These are phyloP conservation scores for Cardamine chenopodiifolia DNA, from an alignment of 345 rosid species.

Conservation along the genomic window DNA sequence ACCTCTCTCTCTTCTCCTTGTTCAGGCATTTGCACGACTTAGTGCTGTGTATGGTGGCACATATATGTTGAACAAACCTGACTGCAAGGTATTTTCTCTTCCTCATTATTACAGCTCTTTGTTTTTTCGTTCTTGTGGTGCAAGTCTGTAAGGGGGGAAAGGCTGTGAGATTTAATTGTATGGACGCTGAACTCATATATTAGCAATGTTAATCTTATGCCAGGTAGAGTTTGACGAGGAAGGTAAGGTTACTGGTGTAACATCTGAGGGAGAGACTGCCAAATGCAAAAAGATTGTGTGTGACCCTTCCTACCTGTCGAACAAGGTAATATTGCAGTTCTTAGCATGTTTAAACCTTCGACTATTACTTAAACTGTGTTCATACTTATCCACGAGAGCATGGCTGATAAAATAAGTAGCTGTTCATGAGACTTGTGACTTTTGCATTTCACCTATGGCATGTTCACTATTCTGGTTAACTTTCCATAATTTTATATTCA, in stretches of 20 bases:
- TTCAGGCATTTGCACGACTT: constrained; percentile 90
- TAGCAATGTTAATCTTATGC: constrained; percentile 18
- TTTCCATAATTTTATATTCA: background rate
- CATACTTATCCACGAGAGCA: constrained; percentile 1
- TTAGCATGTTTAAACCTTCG: background rate
- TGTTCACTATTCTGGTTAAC: background rate
- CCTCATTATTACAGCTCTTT: constrained; percentile 1
- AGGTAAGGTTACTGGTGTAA: constrained; percentile 80
- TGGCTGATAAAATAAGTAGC: background rate
- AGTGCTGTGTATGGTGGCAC: constrained; percentile 98
- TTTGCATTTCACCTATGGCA: background rate
- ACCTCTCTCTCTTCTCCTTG: constrained; percentile 21
- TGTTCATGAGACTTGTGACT: background rate
- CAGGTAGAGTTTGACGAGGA: constrained; percentile 80
- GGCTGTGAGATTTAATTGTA: constrained; percentile 18
- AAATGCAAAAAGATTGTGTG: constrained; percentile 93
- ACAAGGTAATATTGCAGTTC: constrained; percentile 56
- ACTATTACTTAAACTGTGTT: background rate
- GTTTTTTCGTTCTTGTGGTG: constrained; percentile 4
- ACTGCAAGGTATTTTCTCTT: constrained; percentile 67
- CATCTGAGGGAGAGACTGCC: constrained; percentile 92
- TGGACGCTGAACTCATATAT: constrained; percentile 13
- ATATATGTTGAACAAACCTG: constrained; percentile 95
- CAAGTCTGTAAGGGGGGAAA: background rate
- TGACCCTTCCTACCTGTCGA: constrained; percentile 79